phyloP scores from a whole-genome alignment of 2,329 filamentous ascomycete species.

The Epichloe hybrida region DNA sequence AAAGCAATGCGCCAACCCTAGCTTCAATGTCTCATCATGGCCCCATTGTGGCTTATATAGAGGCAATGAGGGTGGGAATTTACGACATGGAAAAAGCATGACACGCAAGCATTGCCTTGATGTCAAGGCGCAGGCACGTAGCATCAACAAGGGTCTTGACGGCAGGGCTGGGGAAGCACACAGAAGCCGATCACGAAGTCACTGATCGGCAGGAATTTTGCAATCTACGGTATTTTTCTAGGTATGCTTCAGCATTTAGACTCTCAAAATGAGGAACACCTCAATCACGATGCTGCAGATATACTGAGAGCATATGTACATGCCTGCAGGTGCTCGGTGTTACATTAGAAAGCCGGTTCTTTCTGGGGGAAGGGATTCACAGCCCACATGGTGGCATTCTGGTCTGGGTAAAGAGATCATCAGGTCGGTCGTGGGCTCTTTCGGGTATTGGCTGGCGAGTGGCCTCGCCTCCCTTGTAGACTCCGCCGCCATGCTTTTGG shows the following conservation, averaged over 20 bases:
- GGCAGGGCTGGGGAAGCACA: neutral
- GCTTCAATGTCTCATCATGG: neutral
- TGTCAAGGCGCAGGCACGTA: neutral
- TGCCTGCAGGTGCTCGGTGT: too few species aligned
- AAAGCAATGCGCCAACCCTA: neutral
- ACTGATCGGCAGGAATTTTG: neutral
- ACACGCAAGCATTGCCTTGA: too few species aligned
- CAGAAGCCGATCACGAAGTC: neutral
- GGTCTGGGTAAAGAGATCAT: neutral
- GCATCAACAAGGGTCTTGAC: neutral
- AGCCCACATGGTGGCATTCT: neutral
- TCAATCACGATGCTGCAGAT: neutral
- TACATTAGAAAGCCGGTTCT: too few species aligned
- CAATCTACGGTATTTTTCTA: too few species aligned
- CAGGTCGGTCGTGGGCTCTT: neutral
- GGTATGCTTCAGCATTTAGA: too few species aligned
- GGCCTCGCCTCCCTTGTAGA: neutral
- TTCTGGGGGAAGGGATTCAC: neutral
- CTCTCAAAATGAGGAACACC: neutral
- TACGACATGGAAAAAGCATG: too few species aligned
- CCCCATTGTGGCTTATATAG: neutral
- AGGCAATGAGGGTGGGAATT: neutral
- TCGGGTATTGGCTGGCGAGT: neutral
- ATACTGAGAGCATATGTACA: too few species aligned
- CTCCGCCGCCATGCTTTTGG: slow-evolving; percentile 4